A percentile compares a stretch with the other conserved stretches of the same genome.
Conservation (phyloP, 371 early-diverging fungal genomes). For the Mucor lusitanicus region DNA sequence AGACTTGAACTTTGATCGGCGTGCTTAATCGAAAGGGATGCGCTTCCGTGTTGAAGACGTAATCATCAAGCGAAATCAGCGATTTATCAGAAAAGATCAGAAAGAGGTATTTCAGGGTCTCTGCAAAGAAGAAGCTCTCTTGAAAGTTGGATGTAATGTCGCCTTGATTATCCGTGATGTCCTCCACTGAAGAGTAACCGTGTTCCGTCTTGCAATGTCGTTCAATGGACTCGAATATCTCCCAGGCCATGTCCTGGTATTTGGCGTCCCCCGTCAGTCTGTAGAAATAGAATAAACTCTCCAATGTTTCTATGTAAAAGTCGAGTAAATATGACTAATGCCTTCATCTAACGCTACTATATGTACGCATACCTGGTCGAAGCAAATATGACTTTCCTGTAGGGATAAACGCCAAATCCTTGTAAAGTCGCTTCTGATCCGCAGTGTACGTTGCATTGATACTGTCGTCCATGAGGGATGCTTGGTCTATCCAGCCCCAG, state of each 20-base stretch:
- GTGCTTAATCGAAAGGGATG: slow-evolving; percentile 60
- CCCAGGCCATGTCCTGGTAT: slow-evolving; percentile 64
- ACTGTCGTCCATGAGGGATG: background rate
- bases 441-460: background rate
- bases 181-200: slow-evolving; percentile 39
- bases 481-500: slow-evolving; percentile 45
- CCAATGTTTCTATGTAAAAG: slow-evolving; percentile 61
- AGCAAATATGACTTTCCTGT: slow-evolving; percentile 4
- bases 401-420: slow-evolving; percentile 22
- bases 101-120: slow-evolving; percentile 92
- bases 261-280: slow-evolving; percentile 59
- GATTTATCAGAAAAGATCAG: slow-evolving; percentile 69
- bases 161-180: slow-evolving; percentile 14
- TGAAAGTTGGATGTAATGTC: slow-evolving; percentile 21
- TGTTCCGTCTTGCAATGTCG: slow-evolving; percentile 53
- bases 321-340: background rate
- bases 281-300: slow-evolving; percentile 73
- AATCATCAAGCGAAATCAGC: slow-evolving; percentile 71
- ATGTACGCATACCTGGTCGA: background rate
- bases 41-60: slow-evolving; percentile 73
- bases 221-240: slow-evolving; percentile 66
- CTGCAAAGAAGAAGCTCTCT: slow-evolving; percentile 82
- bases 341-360: too few relatives aligned
- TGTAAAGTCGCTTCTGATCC: background rate
- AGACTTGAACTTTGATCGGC: slow-evolving; percentile 32